Evolutionary conservation across 331 rosid genomes (phyloP).

Genomic region (Ulmus americana): DNA sequence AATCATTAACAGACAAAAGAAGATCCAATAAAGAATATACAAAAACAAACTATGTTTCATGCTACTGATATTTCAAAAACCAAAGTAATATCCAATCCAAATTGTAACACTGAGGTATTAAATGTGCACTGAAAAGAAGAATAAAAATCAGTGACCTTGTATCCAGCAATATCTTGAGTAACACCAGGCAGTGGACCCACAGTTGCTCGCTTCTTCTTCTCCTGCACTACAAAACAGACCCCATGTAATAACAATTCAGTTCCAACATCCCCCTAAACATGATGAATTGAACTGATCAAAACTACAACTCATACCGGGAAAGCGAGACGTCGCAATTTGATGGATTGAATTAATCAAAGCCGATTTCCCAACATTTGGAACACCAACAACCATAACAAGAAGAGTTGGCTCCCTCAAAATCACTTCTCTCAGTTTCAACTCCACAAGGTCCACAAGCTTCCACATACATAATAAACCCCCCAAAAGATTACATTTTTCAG

Average conservation of each 20-base stretch:
- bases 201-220: slow-evolving; percentile 71
- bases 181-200: slow-evolving; percentile 96
- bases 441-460: slow-evolving; percentile 79
- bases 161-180: slow-evolving; percentile 93
- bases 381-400: slow-evolving; percentile 93
- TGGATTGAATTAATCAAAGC: slow-evolving; percentile 76
- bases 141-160: slow-evolving; percentile 38
- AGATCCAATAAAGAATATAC: too few relatives aligned
- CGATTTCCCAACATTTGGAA: slow-evolving; percentile 87
- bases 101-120: too few relatives aligned
- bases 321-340: slow-evolving; percentile 63
- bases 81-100: too few relatives aligned
- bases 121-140: too few relatives aligned
- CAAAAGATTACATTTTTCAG: background rate
- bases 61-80: too few relatives aligned
- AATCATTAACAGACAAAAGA: background rate
- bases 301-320: slow-evolving; percentile 45
- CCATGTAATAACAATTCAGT: slow-evolving; percentile 14
- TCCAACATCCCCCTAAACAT: background rate
- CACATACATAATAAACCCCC: slow-evolving; percentile 1
- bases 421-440: slow-evolving; percentile 69
- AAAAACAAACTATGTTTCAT: too few relatives aligned
- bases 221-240: slow-evolving; percentile 54
- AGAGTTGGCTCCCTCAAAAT: slow-evolving; percentile 73
- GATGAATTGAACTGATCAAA: background rate